Evolutionary conservation across 2,329 filamentous ascomycete genomes (phyloP).

Genomic region (Cytospora schulzeri): DNA sequence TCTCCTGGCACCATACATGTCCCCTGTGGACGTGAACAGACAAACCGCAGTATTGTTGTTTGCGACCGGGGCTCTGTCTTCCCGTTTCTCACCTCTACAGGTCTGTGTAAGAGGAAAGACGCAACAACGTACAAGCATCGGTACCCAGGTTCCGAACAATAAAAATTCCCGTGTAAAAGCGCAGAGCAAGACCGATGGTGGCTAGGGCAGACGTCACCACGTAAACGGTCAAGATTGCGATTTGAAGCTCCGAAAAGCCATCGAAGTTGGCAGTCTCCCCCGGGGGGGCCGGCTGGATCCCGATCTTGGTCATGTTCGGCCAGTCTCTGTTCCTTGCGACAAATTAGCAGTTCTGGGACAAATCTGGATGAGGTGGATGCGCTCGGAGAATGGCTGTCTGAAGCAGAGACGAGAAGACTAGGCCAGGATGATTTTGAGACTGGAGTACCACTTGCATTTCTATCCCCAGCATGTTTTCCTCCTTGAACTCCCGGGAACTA

Average conservation of each 20-base stretch:
- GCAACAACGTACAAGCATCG: slow-evolving; percentile 25
- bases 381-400: not conserved
- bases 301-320: slow-evolving; percentile 20
- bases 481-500: not conserved
- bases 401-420: slow-evolving; percentile 6
- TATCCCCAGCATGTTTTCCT: not conserved
- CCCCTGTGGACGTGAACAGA: not conserved
- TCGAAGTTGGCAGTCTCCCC: slow-evolving; percentile 20
- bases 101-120: too few relatives aligned
- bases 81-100: not conserved
- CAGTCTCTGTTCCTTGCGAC: not conserved
- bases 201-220: slow-evolving; percentile 21
- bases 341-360: slow-evolving; percentile 2
- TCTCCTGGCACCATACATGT: not conserved
- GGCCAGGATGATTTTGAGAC: slow-evolving; percentile 19
- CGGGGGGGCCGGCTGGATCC: slow-evolving; percentile 19
- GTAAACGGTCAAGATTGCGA: slow-evolving; percentile 22
- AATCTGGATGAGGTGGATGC: slow-evolving; percentile 1
- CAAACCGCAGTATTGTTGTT: not conserved
- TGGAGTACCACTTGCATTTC: not conserved
- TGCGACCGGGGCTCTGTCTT: too few relatives aligned
- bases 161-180: slow-evolving; percentile 20
- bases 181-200: slow-evolving; percentile 15
- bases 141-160: slow-evolving; percentile 21
- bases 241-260: slow-evolving; percentile 22